phyloP scores from a whole-genome alignment of 306 rosid genomes.

The Cicer bijugum region DNA sequence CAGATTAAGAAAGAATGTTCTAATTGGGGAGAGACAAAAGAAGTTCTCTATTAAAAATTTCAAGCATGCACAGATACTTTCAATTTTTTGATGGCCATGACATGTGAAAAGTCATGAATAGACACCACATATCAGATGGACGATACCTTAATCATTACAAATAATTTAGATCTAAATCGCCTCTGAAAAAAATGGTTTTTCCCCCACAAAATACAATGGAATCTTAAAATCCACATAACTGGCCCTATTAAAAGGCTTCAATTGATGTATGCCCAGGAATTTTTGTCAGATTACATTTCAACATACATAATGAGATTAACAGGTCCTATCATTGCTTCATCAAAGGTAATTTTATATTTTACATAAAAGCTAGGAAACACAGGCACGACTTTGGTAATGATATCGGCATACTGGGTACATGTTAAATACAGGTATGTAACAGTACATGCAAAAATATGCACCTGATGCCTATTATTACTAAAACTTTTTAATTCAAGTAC shows the following conservation, averaged over 20 bases:
- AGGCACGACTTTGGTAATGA: conserved; percentile 2
- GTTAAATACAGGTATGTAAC: not conserved
- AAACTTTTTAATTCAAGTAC: conserved; percentile 1
- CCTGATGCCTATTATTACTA: not conserved
- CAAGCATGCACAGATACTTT: not conserved
- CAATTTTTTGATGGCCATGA: not conserved
- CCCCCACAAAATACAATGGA: not conserved
- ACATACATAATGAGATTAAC: not conserved
- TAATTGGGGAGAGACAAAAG: not conserved
- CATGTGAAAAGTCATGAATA: not conserved
- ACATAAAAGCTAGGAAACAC: conserved; percentile 4
- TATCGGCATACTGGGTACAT: conserved; percentile 3
- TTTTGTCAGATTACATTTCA: not conserved
- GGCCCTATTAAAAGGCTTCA: not conserved
- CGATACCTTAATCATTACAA: conserved; percentile 2
- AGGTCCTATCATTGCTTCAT: not conserved
- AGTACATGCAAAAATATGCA: not conserved
- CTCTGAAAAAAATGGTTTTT: not conserved
- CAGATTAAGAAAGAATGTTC: conserved; percentile 43
- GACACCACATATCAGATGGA: not conserved
- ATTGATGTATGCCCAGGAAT: not conserved
- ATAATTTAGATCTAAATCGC: not conserved
- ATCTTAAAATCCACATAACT: not conserved
- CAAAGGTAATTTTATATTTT: conserved; percentile 6
- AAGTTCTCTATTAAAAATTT: not conserved